These are phyloP conservation scores for Candida awuae DNA, from an alignment of 805 yeast species.

Conservation along the genomic window DNA sequence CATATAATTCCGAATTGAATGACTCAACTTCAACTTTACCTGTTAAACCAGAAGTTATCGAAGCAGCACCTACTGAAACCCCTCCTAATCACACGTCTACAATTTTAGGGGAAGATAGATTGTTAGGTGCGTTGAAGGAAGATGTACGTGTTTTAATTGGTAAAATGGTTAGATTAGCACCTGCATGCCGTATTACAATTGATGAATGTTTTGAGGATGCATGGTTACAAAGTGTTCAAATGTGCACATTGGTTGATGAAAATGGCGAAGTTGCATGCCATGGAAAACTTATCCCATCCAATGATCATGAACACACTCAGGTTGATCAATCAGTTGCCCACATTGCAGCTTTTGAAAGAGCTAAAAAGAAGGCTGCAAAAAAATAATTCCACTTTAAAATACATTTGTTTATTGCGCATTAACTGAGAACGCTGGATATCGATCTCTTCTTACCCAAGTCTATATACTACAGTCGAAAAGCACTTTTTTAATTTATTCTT, in stretches of 20 bases:
- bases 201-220: conserved; percentile 70
- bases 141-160: conserved; percentile 61
- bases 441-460: too few species aligned
- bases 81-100: conserved; percentile 46
- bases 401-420: too few species aligned
- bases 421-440: conserved; percentile 3
- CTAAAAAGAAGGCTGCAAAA: conserved; percentile 38
- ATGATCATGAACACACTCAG: conserved; percentile 73
- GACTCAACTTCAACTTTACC: conserved; percentile 3
- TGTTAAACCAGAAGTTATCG: conserved; percentile 7
- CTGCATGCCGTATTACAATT: conserved; percentile 75
- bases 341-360: conserved; percentile 85
- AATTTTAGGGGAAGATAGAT: conserved; percentile 62
- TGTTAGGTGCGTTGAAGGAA: conserved; percentile 61
- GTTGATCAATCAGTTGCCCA: conserved; percentile 94
- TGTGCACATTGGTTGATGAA: conserved; percentile 56
- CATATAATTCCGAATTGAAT: conserved; percentile 17
- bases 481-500: background rate
- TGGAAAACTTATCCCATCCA: conserved; percentile 34
- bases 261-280: conserved; percentile 26
- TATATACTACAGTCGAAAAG: too few species aligned
- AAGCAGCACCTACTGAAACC: conserved; percentile 5
- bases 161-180: conserved; percentile 76
- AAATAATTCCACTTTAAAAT: conserved; percentile 3
- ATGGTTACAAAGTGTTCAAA: conserved; percentile 56